Conservation (phyloP, 805 yeast genomes). For the Zygoascus bituminiphila region DNA sequence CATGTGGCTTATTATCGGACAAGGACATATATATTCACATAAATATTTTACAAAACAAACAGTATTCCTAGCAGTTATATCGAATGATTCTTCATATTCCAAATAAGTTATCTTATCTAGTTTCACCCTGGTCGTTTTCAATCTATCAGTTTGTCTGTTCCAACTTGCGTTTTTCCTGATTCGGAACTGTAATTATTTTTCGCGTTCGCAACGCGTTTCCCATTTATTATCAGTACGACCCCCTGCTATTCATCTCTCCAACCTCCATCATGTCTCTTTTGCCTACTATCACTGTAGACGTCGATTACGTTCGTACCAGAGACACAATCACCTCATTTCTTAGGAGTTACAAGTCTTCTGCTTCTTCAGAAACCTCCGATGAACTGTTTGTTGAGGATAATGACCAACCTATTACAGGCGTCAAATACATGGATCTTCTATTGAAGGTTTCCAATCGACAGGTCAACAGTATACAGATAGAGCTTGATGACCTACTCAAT, state of each 20-base stretch:
- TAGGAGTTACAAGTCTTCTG: conserved; percentile 49
- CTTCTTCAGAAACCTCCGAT: conserved; percentile 20
- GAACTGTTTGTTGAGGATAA: conserved; percentile 11
- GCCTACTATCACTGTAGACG: conserved; percentile 60
- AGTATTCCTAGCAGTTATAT: no score
- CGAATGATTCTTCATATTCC: no score
- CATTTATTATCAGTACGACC: not conserved
- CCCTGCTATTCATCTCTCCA: not conserved
- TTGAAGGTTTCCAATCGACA: conserved; percentile 85
- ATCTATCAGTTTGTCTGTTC: no score
- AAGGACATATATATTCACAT: no score
- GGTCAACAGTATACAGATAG: conserved; percentile 55
- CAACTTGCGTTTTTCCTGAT: not conserved
- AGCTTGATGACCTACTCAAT: conserved; percentile 72
- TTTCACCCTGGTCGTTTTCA: no score
- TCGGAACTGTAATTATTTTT: conserved; percentile 1
- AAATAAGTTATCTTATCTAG: no score
- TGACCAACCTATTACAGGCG: conserved; percentile 6
- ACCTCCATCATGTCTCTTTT: conserved; percentile 27
- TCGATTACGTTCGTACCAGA: conserved; percentile 44
- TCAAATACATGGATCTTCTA: conserved; percentile 63
- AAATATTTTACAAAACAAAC: no score
- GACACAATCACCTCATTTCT: conserved; percentile 57
- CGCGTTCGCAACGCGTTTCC: not conserved
- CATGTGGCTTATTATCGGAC: no score